Conservation (phyloP, 1,139 yeast species). For the Kurtzmaniella quercitrusa region DNA sequence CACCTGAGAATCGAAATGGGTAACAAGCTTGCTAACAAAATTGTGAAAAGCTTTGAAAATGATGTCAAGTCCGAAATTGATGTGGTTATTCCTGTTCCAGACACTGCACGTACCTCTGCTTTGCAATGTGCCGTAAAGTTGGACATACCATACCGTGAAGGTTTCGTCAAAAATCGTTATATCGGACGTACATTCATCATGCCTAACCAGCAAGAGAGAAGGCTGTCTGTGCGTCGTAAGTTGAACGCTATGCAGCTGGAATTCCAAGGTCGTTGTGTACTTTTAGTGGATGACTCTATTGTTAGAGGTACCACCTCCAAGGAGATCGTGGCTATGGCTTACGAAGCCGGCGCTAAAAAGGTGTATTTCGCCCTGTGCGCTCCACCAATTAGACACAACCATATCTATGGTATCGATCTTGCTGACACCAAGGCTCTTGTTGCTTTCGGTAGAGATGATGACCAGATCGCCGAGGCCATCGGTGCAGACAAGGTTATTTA, state of each 20-base stretch:
- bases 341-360: constrained; percentile 92
- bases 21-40: constrained; percentile 73
- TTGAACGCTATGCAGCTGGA: constrained; percentile 95
- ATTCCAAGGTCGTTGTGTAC: constrained; percentile 79
- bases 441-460: constrained; percentile 73
- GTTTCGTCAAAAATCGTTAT: constrained; percentile 92
- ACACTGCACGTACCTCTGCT: constrained; percentile 93
- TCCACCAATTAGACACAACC: constrained; percentile 93
- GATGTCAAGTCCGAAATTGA: constrained; percentile 63
- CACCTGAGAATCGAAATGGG: constrained; percentile 95
- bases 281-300: constrained; percentile 93
- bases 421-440: constrained; percentile 95
- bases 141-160: constrained; percentile 87
- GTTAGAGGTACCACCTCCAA: constrained; percentile 97
- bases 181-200: constrained; percentile 97
- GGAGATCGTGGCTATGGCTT: constrained; percentile 96
- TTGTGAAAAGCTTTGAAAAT: constrained; percentile 40
- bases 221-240: constrained; percentile 90
- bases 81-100: constrained; percentile 97
- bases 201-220: constrained; percentile 96
- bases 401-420: constrained; percentile 93
- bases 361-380: constrained; percentile 97
- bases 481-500: constrained; percentile 92
- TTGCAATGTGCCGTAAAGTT: constrained; percentile 84
- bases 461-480: constrained; percentile 70